Base-by-base conservation (phyloP, 306 rosid genomes). In the Cicer chorassanicum region DNA sequence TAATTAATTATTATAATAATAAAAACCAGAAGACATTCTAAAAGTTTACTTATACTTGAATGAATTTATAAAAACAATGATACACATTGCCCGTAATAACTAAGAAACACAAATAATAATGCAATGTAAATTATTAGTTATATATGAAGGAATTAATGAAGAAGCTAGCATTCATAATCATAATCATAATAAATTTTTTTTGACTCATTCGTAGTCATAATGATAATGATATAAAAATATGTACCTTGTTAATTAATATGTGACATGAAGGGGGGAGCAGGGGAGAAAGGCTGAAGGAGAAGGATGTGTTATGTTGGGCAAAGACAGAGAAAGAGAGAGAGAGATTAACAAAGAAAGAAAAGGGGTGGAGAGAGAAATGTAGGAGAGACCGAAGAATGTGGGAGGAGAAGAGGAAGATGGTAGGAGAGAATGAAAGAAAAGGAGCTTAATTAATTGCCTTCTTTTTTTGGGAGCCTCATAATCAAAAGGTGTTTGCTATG, bases 351-450 rank as follows among this genome's bases (percentile, higher is more conserved):
- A 71, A 44, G 51, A 73, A 61, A 73, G 72, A 62, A 62, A 62
- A 0, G 72, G 51, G 73, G 68, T 50, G 82, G 71, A 71, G 39
- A 80, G 70, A 72, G 1, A 70, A 68, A 83, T 56, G 86, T 29
- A 75, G 78, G 86, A 86, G 81, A 85, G 80, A 77, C 21, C 89
- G 86, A 79, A 77, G 38, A 84, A 80, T 80, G 86, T 78, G 82
- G 88, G 72, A 76, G 68, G 65, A 82, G 46, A 48, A 80, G 11
- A 36, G 70, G 59, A 29, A 29, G 67, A 61, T 34, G 83, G 29
- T 24, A 24, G 3, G 29, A 24, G 29, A 24, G 29, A 24, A 83
- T 56, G 48, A 36, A 38, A 38, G 4, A 59, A 56, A 24, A 1
- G 1, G 13, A 7, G 36, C 6, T 9, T 8, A 8, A 1, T 9